A percentile compares a stretch with the other conserved stretches of the same genome.
These are phyloP conservation scores for Exophiala sp. DNA, from an alignment of 2,329 filamentous ascomycete species.

Conservation along the genomic window DNA sequence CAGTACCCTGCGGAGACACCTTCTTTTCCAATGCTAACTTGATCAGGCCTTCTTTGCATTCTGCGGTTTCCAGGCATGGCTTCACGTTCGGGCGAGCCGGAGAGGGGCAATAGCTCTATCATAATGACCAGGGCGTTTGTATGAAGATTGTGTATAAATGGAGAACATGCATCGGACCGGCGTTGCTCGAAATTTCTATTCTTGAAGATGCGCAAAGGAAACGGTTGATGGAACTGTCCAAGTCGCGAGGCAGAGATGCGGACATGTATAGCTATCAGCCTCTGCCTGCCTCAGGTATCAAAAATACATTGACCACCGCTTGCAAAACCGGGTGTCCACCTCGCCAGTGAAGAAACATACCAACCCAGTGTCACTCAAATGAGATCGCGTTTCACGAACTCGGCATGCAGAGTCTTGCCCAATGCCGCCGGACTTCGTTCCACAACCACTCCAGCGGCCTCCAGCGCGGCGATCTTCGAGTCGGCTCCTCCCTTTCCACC, in stretches of 20 bases:
- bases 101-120: conserved; percentile 73
- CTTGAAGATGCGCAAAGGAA: background rate
- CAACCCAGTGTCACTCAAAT: conserved; percentile 52
- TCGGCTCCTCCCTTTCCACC: conserved; percentile 97
- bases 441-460: conserved; percentile 89
- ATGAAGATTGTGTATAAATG: conserved; percentile 3
- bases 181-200: background rate
- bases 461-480: conserved; percentile 93
- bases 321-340: background rate
- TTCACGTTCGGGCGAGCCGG: conserved; percentile 77
- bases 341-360: conserved; percentile 1
- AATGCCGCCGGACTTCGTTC: conserved; percentile 88
- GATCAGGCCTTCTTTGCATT: conserved; percentile 78
- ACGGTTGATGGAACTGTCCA: no score
- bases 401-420: conserved; percentile 86
- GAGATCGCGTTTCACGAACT: conserved; percentile 94
- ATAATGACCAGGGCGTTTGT: conserved; percentile 36
- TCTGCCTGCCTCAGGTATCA: conserved; percentile 9
- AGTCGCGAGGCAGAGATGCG: background rate
- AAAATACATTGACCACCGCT: conserved; percentile 5
- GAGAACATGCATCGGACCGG: background rate
- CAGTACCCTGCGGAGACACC: conserved; percentile 40
- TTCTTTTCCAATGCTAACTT: conserved; percentile 9
- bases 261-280: conserved; percentile 18
- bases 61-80: conserved; percentile 79